These are phyloP conservation scores for Penicillium sp. DNA, from an alignment of 2,329 filamentous ascomycete genomes.

Conservation along the genomic window DNA sequence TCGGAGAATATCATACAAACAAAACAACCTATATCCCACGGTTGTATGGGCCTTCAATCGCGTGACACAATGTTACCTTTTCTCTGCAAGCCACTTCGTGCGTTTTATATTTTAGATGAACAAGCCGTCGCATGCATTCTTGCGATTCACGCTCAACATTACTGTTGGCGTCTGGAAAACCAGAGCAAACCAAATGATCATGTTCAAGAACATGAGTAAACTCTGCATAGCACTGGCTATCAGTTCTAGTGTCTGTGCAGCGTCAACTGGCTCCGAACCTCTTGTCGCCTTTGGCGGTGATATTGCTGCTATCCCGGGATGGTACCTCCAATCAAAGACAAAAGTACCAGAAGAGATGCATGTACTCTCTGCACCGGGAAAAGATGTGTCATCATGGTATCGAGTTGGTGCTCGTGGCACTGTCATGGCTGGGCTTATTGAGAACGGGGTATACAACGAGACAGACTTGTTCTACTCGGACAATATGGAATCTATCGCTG, in stretches of 20 bases:
- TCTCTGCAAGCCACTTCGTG: not conserved
- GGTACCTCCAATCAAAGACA: slow-evolving; percentile 51
- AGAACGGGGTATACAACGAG: slow-evolving; percentile 53
- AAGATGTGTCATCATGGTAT: slow-evolving; percentile 53
- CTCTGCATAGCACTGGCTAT: not conserved
- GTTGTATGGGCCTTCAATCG: slow-evolving; percentile 4
- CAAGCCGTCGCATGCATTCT: not conserved
- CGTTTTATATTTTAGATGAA: not conserved
- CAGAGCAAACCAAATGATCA: not conserved
- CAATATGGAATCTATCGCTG: slow-evolving; percentile 45
- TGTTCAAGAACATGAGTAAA: not conserved
- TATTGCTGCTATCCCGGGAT: slow-evolving; percentile 35
- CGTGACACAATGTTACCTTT: slow-evolving; percentile 2
- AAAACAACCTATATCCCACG: slow-evolving; percentile 5
- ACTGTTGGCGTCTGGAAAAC: not conserved
- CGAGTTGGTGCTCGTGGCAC: slow-evolving; percentile 52
- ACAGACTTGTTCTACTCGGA: slow-evolving; percentile 56
- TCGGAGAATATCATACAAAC: slow-evolving; percentile 4
- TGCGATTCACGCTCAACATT: not conserved
- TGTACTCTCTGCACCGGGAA: slow-evolving; percentile 43
- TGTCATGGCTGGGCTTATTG: slow-evolving; percentile 57
- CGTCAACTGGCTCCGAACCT: not conserved
- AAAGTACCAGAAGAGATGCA: slow-evolving; percentile 36
- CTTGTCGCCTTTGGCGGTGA: slow-evolving; percentile 28
- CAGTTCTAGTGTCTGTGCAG: not conserved